Base-by-base conservation (phyloP, 2,329 filamentous ascomycete genomes). In the Aspergillus spinulosporus region DNA sequence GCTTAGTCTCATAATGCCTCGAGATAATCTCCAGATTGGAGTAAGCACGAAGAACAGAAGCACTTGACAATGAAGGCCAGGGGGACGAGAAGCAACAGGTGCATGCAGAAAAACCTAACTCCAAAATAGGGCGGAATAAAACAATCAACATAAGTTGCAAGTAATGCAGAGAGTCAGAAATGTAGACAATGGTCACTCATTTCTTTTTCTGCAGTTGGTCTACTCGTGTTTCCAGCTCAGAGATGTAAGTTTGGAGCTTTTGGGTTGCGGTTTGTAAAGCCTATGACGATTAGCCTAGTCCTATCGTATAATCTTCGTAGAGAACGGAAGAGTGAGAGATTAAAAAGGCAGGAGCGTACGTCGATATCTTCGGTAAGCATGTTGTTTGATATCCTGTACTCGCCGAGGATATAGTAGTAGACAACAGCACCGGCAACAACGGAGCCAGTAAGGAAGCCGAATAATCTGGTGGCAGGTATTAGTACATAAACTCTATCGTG, bases 361-460 rank as follows among this genome's bases (percentile, higher is more conserved):
- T 93, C 93, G 74, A 97, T 96, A 76, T 97, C 93, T 77, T 96
- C 92, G 59, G 88, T 93, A 76, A 97, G 80, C 70, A 97, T 83
- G 77, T 96, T 90, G 79, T 97, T 97, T 65, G 91, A 90, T 43
- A 92, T 82, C 78, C 92, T 91, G 81, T 97, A 97, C 76, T 97
- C 92, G 72, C 93, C 86, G 67, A 97, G 79, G 64, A 96, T 84
- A 75, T 97, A 97, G 74, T 90, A 92, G 79, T 97, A 97, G 66
- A 95, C 88, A 56, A 85, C 88, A 51, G 83, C 84, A 67, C 91
- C 92, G 44, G 92, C 87, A 51, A 91, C 80, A 46, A 89, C 87
- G 60, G 89, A 87, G 63, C 93, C 93, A 62, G 94, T 81, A 49
- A 97, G 86, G 80, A 97, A 97, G 51, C 93, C 93, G 68, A 96